Percentiles rank a stretch among this genome's conserved stretches.
Evolutionary conservation across 257 asterid genomes (phyloP).

Genomic region (Jacaranda mimosifolia): DNA sequence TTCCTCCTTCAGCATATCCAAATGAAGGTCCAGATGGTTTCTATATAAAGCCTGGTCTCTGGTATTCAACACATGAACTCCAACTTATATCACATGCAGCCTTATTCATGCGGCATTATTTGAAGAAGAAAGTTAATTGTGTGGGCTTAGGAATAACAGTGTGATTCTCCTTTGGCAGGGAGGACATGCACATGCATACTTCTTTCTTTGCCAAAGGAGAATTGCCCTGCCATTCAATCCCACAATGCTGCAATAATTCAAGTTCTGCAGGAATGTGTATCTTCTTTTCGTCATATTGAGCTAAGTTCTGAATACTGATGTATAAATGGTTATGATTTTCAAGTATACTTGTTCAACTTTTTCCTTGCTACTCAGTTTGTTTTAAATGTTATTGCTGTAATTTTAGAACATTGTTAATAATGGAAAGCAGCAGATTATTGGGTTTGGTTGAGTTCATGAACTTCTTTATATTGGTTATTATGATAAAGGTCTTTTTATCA

Average conservation of each 20-base stretch:
- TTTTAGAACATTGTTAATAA: not conserved
- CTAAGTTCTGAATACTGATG: not conserved
- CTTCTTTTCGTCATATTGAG: not conserved
- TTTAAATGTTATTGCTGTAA: not conserved
- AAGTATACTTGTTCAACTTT: slow-evolving; percentile 17
- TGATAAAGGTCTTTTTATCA: not conserved
- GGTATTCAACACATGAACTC: slow-evolving; percentile 24
- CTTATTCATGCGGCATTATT: not conserved
- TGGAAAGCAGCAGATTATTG: slow-evolving; percentile 2
- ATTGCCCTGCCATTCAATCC: slow-evolving; percentile 74
- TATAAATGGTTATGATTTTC: not conserved
- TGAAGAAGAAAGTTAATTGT: slow-evolving; percentile 31
- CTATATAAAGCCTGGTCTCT: slow-evolving; percentile 37
- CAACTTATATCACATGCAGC: slow-evolving; percentile 18
- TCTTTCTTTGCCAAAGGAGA: slow-evolving; percentile 79
- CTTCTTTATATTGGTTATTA: not conserved
- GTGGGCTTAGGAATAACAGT: slow-evolving; percentile 58
- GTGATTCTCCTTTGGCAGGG: slow-evolving; percentile 62
- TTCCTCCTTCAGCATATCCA: slow-evolving; percentile 58
- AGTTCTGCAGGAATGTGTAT: not conserved
- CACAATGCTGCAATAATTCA: slow-evolving; percentile 45
- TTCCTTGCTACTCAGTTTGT: not conserved
- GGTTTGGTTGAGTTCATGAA: slow-evolving; percentile 1
- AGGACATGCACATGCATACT: slow-evolving; percentile 55
- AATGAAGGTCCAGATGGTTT: slow-evolving; percentile 38